Base-by-base conservation (phyloP, 345 rosid genomes). In the Eutrema japonicum region DNA sequence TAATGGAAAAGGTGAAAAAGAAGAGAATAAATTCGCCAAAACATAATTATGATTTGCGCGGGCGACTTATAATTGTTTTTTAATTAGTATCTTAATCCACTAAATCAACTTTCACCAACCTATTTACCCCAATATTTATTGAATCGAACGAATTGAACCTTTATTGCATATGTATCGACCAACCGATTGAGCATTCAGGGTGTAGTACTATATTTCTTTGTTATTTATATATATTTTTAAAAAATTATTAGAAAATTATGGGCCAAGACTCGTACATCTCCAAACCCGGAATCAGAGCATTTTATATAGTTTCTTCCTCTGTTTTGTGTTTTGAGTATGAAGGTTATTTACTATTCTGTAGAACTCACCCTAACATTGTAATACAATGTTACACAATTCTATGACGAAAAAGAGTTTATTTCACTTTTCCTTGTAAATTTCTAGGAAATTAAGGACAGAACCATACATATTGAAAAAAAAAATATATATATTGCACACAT, bases 1-100 rank as follows among this genome's bases (percentile, higher is more conserved):
- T 37, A 32, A 30, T 52, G 58, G 7, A 68, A 76, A 75, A 68
- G 50, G 58, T 64, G 71, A 68, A 63, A 75, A 26, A 35, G 54
- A 35, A 61, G 38, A 66, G 52, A 69, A 76, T 62, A 76, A 46
- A 62, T 54, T 75, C 13, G 52, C 45, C 71, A 69, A 63, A 76
- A 54, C 79, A 69, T 70, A 69, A 76, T 76, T 62, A 76, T 70
- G 53, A 55, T 70, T 69, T 70, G 64, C 3, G 57, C 14, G 50
- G 69, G 62, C 37, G 70, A 45, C 70, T 76, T 68, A 14, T 68
- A 53, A 61, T 76, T 45, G 29, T 46, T 37, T 54, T 64, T 37
- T 68, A 22, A 3, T 59, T 67, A 50, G n/a, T n/a, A 58, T 50
- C 12, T 42, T 22, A 51, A 42, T 36, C 64, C 42, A 61, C 40